Percentiles rank a stretch among this genome's conserved stretches.
phyloP scores from a whole-genome alignment of 495 filamentous ascomycete species.

The Thermothielavioides terrestris region DNA sequence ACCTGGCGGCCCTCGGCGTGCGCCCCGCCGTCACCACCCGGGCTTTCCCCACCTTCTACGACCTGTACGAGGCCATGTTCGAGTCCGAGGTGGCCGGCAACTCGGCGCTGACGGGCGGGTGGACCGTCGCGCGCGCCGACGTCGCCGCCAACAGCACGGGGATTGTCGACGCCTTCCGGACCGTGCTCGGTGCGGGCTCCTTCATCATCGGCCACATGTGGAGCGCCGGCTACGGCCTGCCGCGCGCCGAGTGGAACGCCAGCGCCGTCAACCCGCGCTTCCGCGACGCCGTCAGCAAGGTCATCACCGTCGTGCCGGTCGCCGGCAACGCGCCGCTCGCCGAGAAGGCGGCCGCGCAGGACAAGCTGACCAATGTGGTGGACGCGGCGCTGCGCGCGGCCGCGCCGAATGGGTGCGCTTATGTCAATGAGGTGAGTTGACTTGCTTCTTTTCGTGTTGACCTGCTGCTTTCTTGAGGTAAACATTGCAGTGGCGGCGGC shows the following conservation, averaged over 20 bases:
- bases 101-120: conserved; percentile 39
- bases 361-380: conserved; percentile 35
- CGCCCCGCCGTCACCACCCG: no score
- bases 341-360: conserved; percentile 30
- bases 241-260: conserved; percentile 21
- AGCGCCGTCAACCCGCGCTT: conserved; percentile 35
- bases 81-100: conserved; percentile 36
- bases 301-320: conserved; percentile 36
- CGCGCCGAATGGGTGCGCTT: conserved; percentile 33
- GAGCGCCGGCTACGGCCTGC: conserved; percentile 35
- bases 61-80: conserved; percentile 41
- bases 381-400: conserved; percentile 38
- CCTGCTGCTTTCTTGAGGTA: no score
- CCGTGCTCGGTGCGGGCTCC: conserved; percentile 24
- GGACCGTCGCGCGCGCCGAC: conserved; percentile 35
- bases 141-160: conserved; percentile 32
- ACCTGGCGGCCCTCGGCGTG: conserved; percentile 31
- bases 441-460: neutral
- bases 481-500: no score
- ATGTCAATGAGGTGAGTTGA: conserved; percentile 35
- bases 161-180: conserved; percentile 35
- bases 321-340: conserved; percentile 26
- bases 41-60: conserved; percentile 38
- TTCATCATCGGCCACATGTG: conserved; percentile 45
- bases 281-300: conserved; percentile 40